Conservation (phyloP, 306 rosid species). For the apple (Malus domestica) region ASM211411v1 NC_041802.1:32552001-32552500, state of each 20-base stretch:
- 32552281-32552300: constrained; percentile 54
- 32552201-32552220: constrained; percentile 50
- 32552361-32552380: constrained; percentile 75
- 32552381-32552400: constrained; percentile 47
- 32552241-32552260: constrained; percentile 64
- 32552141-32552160: constrained; percentile 37
- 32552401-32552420: constrained; percentile 53
- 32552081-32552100: constrained; percentile 29
- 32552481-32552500: constrained; percentile 51
- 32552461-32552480: constrained; percentile 38
- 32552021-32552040: constrained; percentile 54
- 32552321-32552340: constrained; percentile 48
- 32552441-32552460: constrained; percentile 60
- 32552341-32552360: constrained; percentile 64
- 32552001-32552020: constrained; percentile 58
- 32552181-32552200: constrained; percentile 50
- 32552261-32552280: constrained; percentile 64
- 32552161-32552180: constrained; percentile 21
- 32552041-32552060: constrained; percentile 62
- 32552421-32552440: constrained; percentile 61
- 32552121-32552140: constrained; percentile 60
- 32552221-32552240: constrained; percentile 47
- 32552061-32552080: constrained; percentile 62
- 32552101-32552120: constrained; percentile 20
- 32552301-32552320: constrained; percentile 26